phyloP scores from a whole-genome alignment of 495 filamentous ascomycete species.

The Talaromyces thailandensis region DNA sequence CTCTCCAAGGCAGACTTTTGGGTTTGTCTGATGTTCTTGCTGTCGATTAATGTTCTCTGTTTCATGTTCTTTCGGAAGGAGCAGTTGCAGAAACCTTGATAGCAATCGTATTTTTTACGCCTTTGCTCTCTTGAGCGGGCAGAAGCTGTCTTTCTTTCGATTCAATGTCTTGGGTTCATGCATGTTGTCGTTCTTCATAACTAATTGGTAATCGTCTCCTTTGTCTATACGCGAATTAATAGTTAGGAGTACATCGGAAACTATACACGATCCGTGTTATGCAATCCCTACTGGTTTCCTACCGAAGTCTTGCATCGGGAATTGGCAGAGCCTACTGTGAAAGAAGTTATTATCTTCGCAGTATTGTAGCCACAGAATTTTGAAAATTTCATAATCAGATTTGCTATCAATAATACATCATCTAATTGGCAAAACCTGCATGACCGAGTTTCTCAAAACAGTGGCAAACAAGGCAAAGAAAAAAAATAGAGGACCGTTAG shows the following conservation, averaged over 20 bases:
- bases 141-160: not conserved
- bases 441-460: not conserved
- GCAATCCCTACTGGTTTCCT: not conserved
- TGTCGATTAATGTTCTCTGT: conserved; percentile 50
- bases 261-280: not conserved
- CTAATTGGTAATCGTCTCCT: not conserved
- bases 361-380: not conserved
- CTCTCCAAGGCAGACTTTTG: conserved; percentile 45
- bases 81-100: conserved; percentile 52
- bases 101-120: not conserved
- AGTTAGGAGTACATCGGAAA: not conserved
- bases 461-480: not conserved
- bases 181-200: not conserved
- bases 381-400: not conserved
- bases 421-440: not conserved
- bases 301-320: not conserved
- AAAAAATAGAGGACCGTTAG: no score
- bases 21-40: conserved; percentile 43
- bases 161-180: not conserved
- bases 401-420: not conserved
- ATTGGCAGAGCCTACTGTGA: no score
- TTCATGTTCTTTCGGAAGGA: conserved; percentile 57
- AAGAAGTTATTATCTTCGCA: no score
- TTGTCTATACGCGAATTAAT: not conserved
- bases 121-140: not conserved